These are phyloP conservation scores for Aureobasidium mangrovei DNA, from an alignment of 2,329 filamentous ascomycete genomes.

Conservation along the genomic window DNA sequence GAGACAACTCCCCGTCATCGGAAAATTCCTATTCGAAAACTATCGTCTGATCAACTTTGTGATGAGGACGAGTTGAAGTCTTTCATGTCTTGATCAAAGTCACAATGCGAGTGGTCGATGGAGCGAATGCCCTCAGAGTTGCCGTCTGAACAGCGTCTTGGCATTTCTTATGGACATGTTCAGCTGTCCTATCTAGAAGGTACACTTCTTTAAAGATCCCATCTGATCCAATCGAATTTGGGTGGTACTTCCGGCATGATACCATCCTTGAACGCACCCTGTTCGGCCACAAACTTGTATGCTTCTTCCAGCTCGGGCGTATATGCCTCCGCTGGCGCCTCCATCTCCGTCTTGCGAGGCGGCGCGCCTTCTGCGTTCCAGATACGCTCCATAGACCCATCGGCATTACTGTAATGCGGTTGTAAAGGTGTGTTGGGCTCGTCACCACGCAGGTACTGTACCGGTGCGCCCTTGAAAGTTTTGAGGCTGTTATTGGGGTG, in stretches of 20 bases:
- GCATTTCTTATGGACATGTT: no score
- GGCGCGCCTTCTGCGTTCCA: conserved; percentile 62
- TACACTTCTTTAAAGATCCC: conserved; percentile 53
- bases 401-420: conserved; percentile 19
- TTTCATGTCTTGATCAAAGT: no score
- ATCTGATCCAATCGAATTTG: conserved; percentile 61
- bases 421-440: neutral
- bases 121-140: no score
- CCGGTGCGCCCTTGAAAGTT: conserved; percentile 3
- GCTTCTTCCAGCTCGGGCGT: conserved; percentile 50
- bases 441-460: neutral
- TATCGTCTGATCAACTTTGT: neutral
- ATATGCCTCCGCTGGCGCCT: conserved; percentile 50
- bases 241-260: conserved; percentile 71
- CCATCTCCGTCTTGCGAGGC: conserved; percentile 50
- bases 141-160: no score
- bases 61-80: neutral
- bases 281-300: conserved; percentile 56
- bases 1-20: conserved; percentile 4
- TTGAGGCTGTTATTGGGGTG: neutral
- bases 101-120: no score
- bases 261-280: conserved; percentile 60
- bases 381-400: conserved; percentile 54
- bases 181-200: neutral
- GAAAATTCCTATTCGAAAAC: neutral